These are phyloP conservation scores for Tuber aestivum DNA, from an alignment of 495 filamentous ascomycete species.

Conservation along the genomic window DNA sequence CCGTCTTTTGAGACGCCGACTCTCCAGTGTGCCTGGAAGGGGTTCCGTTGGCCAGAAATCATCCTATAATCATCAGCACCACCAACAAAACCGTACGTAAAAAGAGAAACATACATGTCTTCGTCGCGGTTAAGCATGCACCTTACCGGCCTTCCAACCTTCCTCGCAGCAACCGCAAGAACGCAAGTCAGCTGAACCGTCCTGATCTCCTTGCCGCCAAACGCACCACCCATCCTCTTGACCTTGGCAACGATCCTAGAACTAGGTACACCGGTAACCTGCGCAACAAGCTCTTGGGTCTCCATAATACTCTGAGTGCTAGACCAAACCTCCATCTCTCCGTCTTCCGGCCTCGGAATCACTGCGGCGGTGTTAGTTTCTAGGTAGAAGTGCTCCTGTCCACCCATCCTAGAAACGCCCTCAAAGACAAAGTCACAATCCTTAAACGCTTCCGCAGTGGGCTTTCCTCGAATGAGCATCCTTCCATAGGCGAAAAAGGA, in stretches of 20 bases:
- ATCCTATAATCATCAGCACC: conserved; percentile 32
- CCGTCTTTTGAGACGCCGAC: conserved; percentile 46
- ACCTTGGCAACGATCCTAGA: conserved; percentile 46
- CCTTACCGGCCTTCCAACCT: conserved; percentile 44
- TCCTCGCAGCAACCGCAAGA: conserved; percentile 46
- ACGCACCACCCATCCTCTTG: conserved; percentile 46
- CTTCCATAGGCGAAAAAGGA: conserved; percentile 43
- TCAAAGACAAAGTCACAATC: conserved; percentile 44
- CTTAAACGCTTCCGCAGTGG: conserved; percentile 42
- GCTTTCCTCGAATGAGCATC: conserved; percentile 43
- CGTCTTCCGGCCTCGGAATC: conserved; percentile 45
- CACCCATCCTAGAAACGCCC: conserved; percentile 45
- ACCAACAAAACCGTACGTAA: background rate
- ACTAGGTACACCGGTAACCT: conserved; percentile 46
- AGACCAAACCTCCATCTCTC: conserved; percentile 45
- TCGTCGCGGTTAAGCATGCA: conserved; percentile 48
- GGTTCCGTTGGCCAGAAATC: conserved; percentile 45
- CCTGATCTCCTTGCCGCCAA: conserved; percentile 47
- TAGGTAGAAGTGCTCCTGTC: conserved; percentile 48
- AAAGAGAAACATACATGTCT: conserved; percentile 44
- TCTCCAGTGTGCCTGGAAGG: conserved; percentile 46
- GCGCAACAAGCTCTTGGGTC: conserved; percentile 46
- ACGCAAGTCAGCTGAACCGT: conserved; percentile 44
- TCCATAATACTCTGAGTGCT: conserved; percentile 48
- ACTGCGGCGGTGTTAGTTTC: conserved; percentile 46